phyloP scores from a whole-genome alignment of 352 stramenopile genomes.

The Phytophthora pini region DNA sequence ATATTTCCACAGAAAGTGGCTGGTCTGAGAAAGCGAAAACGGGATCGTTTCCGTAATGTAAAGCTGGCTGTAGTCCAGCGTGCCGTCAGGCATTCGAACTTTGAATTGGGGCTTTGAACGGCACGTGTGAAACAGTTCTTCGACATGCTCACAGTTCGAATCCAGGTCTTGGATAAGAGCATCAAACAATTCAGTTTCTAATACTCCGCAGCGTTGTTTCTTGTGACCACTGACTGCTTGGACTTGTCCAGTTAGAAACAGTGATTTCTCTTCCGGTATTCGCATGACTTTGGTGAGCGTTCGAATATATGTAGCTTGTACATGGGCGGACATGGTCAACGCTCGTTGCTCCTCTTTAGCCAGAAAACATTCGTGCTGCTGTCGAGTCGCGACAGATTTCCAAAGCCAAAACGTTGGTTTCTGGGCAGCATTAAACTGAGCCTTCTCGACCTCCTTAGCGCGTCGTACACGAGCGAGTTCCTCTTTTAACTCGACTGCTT shows the following conservation, averaged over 20 bases:
- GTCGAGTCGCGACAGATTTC: not conserved
- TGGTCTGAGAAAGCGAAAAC: not conserved
- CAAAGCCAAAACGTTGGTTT: not conserved
- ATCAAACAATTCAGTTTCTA: not conserved
- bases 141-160: not conserved
- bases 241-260: too few species aligned
- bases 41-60: not conserved
- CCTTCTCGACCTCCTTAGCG: too few species aligned
- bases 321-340: not conserved
- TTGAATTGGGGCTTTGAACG: not conserved
- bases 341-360: not conserved
- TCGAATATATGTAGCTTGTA: not conserved
- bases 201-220: too few species aligned
- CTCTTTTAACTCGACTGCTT: not conserved
- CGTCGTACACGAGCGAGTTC: not conserved
- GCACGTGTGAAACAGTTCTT: not conserved
- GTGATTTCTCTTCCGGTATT: too few species aligned
- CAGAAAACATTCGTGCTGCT: not conserved
- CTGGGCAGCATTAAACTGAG: too few species aligned
- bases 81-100: not conserved
- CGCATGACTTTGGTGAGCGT: not conserved
- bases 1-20: not conserved
- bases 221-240: too few species aligned
- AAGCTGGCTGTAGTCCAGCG: not conserved
- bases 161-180: not conserved